A percentile compares a stretch with the other conserved stretches of the same genome.
phyloP scores from a whole-genome alignment of 176 grass and related monocot genomes.

The Paspalum notatum region DNA sequence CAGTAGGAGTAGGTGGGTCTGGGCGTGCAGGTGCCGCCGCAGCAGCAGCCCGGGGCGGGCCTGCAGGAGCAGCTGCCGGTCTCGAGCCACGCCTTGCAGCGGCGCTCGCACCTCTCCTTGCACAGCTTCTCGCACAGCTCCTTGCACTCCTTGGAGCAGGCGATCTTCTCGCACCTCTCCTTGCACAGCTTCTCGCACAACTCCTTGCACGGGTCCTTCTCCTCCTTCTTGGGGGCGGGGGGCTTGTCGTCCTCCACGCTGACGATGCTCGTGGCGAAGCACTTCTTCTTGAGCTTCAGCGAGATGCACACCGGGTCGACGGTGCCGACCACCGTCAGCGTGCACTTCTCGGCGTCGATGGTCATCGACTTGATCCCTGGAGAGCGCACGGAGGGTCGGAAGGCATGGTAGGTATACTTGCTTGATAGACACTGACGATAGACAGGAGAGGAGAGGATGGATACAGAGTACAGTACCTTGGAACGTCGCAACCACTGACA shows the following conservation, averaged over 20 bases:
- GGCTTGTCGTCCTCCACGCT: conserved; percentile 55
- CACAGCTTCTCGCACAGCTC: conserved; percentile 43
- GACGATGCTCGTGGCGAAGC: conserved; percentile 24
- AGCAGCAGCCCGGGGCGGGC: not conserved
- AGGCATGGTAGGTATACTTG: too few species aligned
- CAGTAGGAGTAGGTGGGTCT: not conserved
- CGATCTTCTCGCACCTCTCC: conserved; percentile 29
- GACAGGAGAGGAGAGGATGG: not conserved
- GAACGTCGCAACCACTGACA: conserved; percentile 39
- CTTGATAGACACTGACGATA: too few species aligned
- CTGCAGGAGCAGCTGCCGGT: not conserved
- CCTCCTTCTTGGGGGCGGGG: not conserved
- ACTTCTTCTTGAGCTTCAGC: conserved; percentile 49
- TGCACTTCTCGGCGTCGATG: conserved; percentile 47
- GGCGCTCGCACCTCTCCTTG: conserved; percentile 42
- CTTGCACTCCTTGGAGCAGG: conserved; percentile 47
- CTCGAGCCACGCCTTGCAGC: conserved; percentile 37
- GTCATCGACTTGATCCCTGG: conserved; percentile 62
- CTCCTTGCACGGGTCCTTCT: conserved; percentile 45
- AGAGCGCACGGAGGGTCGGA: not conserved
- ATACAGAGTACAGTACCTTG: conserved; percentile 23
- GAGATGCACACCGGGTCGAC: conserved; percentile 60
- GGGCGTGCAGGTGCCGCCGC: not conserved
- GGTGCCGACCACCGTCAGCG: conserved; percentile 62
- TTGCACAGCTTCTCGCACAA: conserved; percentile 53